Evolutionary conservation across 192 early-diverging fungal genomes (phyloP), one percentile per base, ranked within the genome.

Genomic region (Rhizophagus sp.): DNA sequence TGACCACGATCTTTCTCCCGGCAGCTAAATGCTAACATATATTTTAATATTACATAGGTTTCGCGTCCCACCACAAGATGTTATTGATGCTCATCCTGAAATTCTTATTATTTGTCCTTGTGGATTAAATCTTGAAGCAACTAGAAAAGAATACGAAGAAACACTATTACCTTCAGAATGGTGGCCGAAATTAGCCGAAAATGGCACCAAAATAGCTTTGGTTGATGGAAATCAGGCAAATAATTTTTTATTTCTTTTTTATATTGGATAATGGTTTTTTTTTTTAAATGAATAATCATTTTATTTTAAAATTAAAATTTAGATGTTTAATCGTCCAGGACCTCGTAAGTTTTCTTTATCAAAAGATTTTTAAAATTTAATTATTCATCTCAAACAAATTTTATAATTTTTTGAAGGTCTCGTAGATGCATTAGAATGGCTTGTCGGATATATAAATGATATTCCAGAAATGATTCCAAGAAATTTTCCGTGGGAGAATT

Each of bases 271-370:
- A 4, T 36, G 36, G 3, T 36, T 2, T 30, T 30, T 30, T 30
- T 30, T 30, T 30, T 30, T 30, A 36, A 36, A 36, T 4, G 3
- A 65, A 0, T 10, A 27, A 19, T 65, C n/a, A 12, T 34, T n/a
- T 71, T 8, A 44, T 4, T 41, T 71, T 30, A 30, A 44, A 13
- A 12, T 61, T 13, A 4, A 7, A 52, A 22, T n/a, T 19, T 17
- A 82, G 73, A 88, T 88, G 88, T 88, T 88, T 73, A 88, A 88
- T 68, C 84, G 88, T 17, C 84, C 86, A 61, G 88, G 88, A 24
- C 88, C 88, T 41, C 85, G 88, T 79, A 76, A 83, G 15, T 75
- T 76, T 25, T 57, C 4, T 19, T 30, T 30, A 30, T 30, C 30
- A 30, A 30, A n/a, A 30, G 1, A 19, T 57, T 57, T 52, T 19